Evolutionary conservation across 495 filamentous ascomycete species (phyloP).

Genomic region (Penicillium canariense): DNA sequence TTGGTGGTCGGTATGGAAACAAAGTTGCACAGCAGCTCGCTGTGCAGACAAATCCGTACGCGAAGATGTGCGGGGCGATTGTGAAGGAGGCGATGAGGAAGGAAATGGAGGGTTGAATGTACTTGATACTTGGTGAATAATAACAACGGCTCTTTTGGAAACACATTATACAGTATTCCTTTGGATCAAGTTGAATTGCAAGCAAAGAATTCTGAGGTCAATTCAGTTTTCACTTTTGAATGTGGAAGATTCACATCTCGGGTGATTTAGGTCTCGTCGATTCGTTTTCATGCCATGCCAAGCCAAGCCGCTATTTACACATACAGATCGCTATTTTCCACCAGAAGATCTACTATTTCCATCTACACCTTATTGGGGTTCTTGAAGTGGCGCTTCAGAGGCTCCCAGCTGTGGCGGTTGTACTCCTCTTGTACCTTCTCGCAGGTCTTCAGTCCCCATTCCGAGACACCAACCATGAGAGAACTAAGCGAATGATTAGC

Average conservation of each 20-base stretch:
- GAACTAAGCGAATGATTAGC: constrained; percentile 42
- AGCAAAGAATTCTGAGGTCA: too few species aligned
- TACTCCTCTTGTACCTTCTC: constrained; percentile 82
- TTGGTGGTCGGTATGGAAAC: constrained; percentile 76
- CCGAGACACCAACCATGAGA: constrained; percentile 86
- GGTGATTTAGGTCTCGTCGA: constrained; percentile 6
- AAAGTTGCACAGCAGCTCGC: constrained; percentile 72
- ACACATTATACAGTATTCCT: neutral
- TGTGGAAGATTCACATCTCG: neutral
- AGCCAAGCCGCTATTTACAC: constrained; percentile 7
- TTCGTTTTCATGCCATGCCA: constrained; percentile 1
- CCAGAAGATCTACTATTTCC: neutral
- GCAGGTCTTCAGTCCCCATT: constrained; percentile 84
- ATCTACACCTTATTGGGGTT: constrained; percentile 45
- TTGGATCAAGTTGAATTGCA: neutral
- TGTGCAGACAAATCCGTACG: constrained; percentile 80
- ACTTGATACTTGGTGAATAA: neutral
- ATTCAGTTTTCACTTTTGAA: neutral
- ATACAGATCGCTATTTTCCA: constrained; percentile 2
- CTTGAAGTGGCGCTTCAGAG: constrained; percentile 74
- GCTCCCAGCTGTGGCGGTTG: constrained; percentile 81
- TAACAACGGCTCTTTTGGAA: neutral
- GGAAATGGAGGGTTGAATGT: constrained; percentile 49
- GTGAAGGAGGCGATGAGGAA: constrained; percentile 82
- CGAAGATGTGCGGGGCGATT: constrained; percentile 85